These are phyloP conservation scores for Aureobasidium lini DNA, from an alignment of 2,329 filamentous ascomycete genomes.

Conservation along the genomic window DNA sequence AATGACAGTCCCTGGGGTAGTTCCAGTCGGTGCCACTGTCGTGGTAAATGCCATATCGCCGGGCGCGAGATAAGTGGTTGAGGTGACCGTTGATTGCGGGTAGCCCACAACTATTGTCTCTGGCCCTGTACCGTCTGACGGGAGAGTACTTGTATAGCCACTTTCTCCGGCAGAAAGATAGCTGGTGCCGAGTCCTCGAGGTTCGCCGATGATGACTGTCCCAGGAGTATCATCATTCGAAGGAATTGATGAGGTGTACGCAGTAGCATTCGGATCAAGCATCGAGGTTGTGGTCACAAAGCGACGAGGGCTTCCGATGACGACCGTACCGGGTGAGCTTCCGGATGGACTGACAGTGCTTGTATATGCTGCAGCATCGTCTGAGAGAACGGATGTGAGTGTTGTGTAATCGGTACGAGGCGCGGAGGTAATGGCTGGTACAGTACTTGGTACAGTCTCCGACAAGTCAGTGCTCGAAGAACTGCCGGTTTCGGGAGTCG, in stretches of 20 bases:
- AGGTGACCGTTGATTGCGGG: not conserved
- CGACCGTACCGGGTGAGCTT: not conserved
- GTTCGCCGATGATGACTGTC: not conserved
- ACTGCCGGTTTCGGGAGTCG: not conserved
- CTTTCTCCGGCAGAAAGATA: not conserved
- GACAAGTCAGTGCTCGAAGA: not conserved
- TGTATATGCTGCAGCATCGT: not conserved
- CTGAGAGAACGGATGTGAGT: not conserved
- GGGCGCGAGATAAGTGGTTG: not conserved
- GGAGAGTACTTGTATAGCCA: not conserved
- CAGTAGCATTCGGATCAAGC: not conserved
- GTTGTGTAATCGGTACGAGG: not conserved
- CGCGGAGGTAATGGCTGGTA: not conserved
- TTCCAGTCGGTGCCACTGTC: not conserved
- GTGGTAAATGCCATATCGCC: not conserved
- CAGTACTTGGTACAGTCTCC: not conserved
- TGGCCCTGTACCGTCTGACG: not conserved
- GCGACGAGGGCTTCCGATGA: not conserved
- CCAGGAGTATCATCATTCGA: not conserved
- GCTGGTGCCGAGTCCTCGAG: not conserved
- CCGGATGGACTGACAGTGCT: not conserved
- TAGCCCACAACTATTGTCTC: not conserved
- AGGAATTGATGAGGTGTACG: not conserved
- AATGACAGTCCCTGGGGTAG: not conserved
- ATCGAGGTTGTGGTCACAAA: not conserved